Conservation (phyloP, 768 basidiomycete genomes). For the Suillus discolor region DNA sequence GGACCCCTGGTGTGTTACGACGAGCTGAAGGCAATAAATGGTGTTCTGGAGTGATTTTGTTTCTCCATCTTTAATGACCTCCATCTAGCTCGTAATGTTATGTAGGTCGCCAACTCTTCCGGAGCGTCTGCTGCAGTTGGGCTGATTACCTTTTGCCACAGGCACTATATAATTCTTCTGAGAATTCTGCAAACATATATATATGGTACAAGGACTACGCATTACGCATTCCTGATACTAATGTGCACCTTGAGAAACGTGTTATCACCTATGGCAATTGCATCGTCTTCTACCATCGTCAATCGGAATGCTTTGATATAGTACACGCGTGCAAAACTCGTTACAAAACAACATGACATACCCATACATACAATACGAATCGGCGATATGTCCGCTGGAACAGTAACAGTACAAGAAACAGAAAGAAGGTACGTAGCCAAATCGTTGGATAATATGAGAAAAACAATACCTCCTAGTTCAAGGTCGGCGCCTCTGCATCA, state of each 20-base stretch:
- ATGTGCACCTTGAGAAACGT: neutral
- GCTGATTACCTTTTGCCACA: neutral
- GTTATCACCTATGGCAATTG: neutral
- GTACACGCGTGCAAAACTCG: neutral
- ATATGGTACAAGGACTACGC: neutral
- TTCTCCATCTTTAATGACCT: neutral
- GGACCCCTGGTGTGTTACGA: neutral
- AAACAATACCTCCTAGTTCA: slow-evolving; percentile 12
- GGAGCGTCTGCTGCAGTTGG: neutral
- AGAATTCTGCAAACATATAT: neutral
- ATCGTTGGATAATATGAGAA: neutral
- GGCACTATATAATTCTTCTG: neutral
- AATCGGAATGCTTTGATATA: neutral
- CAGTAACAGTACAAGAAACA: neutral
- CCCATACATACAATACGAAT: neutral
- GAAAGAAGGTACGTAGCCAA: neutral
- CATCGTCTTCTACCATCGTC: neutral
- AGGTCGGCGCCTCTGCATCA: slow-evolving; percentile 60
- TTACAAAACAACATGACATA: slow-evolving; percentile 1
- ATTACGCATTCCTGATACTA: neutral
- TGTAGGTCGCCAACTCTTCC: neutral
- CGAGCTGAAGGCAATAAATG: neutral
- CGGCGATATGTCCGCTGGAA: neutral
- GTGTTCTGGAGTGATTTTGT: neutral
- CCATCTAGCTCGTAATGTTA: neutral